Conservation (phyloP, 1,139 yeast species). For the Saccharomyces pastorianus region DNA sequence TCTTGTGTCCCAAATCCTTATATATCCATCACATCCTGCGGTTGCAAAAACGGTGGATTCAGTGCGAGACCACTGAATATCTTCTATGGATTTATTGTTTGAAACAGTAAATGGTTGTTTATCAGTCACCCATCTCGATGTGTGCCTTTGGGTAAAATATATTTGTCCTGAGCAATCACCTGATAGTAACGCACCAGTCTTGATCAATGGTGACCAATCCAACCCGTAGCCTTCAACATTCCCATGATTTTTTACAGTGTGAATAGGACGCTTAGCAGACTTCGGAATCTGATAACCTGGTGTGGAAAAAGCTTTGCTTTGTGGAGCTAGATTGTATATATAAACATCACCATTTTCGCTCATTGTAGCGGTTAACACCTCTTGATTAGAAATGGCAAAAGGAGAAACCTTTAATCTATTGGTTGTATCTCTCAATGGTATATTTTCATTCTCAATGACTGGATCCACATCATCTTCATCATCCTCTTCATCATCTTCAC, state of each 20-base stretch:
- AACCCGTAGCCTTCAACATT: conserved; percentile 94
- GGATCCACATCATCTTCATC: conserved; percentile 76
- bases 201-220: conserved; percentile 88
- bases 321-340: conserved; percentile 75
- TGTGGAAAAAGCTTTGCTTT: conserved; percentile 72
- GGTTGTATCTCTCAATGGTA: conserved; percentile 75
- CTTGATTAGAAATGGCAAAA: conserved; percentile 44
- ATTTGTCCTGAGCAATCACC: conserved; percentile 88
- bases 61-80: conserved; percentile 90
- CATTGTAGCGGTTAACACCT: conserved; percentile 82
- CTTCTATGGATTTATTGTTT: conserved; percentile 70
- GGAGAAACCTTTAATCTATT: conserved; percentile 86
- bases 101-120: conserved; percentile 68
- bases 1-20: conserved; percentile 95
- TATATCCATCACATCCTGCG: conserved; percentile 85
- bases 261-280: conserved; percentile 66
- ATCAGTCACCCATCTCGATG: conserved; percentile 81
- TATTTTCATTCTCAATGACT: conserved; percentile 70
- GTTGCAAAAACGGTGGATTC: conserved; percentile 91
- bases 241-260: conserved; percentile 82
- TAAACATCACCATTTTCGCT: conserved; percentile 84
- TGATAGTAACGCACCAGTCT: conserved; percentile 72
- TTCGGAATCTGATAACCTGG: conserved; percentile 84
- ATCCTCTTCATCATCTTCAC: conserved; percentile 59
- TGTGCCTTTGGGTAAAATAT: conserved; percentile 67